phyloP scores from a whole-genome alignment of 1,284 basidiomycete genomes.

The Apiotrichum sp. region DNA sequence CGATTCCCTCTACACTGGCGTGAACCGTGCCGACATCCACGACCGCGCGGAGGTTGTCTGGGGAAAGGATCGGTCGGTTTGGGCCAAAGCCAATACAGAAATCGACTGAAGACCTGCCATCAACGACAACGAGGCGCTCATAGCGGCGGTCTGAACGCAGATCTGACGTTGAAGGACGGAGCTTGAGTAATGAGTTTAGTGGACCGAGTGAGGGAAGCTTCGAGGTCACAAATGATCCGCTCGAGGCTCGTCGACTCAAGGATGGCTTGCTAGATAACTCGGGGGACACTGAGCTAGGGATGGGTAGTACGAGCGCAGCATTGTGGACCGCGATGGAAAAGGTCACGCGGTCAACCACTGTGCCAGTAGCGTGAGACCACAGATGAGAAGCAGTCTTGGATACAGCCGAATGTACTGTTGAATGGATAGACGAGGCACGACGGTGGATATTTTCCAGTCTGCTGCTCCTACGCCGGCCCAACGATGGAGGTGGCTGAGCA shows the following conservation, averaged over 20 bases:
- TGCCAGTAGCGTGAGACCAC: constrained; percentile 34
- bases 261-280: not conserved
- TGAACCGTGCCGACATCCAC: constrained; percentile 25
- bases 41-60: constrained; percentile 30
- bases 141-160: constrained; percentile 13
- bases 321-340: constrained; percentile 23
- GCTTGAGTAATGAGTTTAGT: constrained; percentile 5
- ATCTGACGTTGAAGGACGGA: not conserved
- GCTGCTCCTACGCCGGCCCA: not conserved
- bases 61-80: constrained; percentile 28
- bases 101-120: constrained; percentile 17
- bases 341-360: constrained; percentile 31
- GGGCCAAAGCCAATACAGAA: constrained; percentile 35
- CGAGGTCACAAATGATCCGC: not conserved
- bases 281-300: not conserved
- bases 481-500: no score
- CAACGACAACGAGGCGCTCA: constrained; percentile 21
- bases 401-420: constrained; percentile 18
- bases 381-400: constrained; percentile 24
- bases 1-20: constrained; percentile 24
- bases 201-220: not conserved
- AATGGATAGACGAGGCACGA: constrained; percentile 20
- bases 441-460: not conserved
- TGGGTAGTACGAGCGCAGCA: constrained; percentile 25
- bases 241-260: not conserved